phyloP scores from a whole-genome alignment of 331 rosid species.

The Prunus yedoensis region DNA sequence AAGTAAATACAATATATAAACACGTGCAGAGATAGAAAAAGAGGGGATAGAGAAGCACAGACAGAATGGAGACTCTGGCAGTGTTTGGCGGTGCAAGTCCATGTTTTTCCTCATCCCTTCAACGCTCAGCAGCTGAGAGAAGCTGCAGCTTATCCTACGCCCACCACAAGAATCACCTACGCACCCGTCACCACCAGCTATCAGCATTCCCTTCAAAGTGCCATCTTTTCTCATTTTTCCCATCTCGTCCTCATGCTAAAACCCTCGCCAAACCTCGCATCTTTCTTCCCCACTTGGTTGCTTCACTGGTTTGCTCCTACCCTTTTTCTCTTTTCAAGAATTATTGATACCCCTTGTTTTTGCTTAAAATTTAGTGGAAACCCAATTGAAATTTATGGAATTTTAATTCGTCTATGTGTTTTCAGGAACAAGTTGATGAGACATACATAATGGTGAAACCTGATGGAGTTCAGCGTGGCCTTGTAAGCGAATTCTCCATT shows the following conservation, averaged over 20 bases:
- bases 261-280: conserved; percentile 48
- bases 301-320: conserved; percentile 59
- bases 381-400: conserved; percentile 13
- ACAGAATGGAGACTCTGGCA: conserved; percentile 49
- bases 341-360: not conserved
- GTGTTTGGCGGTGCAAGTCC: conserved; percentile 53
- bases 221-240: conserved; percentile 50
- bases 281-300: conserved; percentile 79
- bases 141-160: conserved; percentile 32
- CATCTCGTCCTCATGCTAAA: conserved; percentile 38
- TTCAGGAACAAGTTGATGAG: conserved; percentile 85
- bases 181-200: conserved; percentile 37
- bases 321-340: not conserved
- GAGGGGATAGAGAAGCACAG: conserved; percentile 12
- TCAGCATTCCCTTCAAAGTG: conserved; percentile 72
- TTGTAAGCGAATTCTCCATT: conserved; percentile 42
- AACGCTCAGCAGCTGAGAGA: conserved; percentile 28
- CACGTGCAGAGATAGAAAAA: conserved; percentile 1
- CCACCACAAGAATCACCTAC: conserved; percentile 15
- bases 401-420: conserved; percentile 1
- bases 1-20: not conserved
- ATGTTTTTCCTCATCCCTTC: conserved; percentile 41
- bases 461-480: conserved; percentile 97
- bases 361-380: not conserved
- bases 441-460: conserved; percentile 97